Evolutionary conservation across 1,139 yeast species (phyloP).

Genomic region (Diutina siamensis): DNA sequence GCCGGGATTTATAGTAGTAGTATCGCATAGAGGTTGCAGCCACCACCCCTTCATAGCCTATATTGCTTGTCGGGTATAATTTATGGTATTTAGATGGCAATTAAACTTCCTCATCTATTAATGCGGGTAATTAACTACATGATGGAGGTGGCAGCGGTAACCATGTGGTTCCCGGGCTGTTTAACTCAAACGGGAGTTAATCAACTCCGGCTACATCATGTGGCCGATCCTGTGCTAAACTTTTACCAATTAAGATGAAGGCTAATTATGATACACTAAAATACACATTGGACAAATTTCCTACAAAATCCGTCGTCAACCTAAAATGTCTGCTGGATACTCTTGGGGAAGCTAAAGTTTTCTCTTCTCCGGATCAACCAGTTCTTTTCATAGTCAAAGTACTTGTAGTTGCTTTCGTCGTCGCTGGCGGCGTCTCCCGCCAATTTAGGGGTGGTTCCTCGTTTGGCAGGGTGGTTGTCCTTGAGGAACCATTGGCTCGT

Average conservation of each 20-base stretch:
- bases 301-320: no score
- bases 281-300: no score
- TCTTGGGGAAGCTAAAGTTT: constrained; percentile 34
- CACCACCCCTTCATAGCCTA: no score
- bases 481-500: constrained; percentile 73
- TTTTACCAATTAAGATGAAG: no score
- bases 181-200: no score
- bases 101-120: background rate
- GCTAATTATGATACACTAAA: background rate
- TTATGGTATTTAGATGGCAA: background rate
- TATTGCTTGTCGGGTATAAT: no score
- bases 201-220: no score
- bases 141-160: background rate
- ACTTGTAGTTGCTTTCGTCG: constrained; percentile 41
- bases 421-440: background rate
- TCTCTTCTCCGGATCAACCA: constrained; percentile 83
- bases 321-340: constrained; percentile 13
- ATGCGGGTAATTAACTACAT: background rate
- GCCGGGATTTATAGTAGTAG: no score
- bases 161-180: no score
- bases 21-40: no score
- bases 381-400: constrained; percentile 81
- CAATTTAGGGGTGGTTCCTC: constrained; percentile 7
- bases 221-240: no score
- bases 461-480: constrained; percentile 14